These are phyloP conservation scores for Fusarium xylarioides DNA, from an alignment of 2,329 filamentous ascomycete genomes.

Conservation along the genomic window DNA sequence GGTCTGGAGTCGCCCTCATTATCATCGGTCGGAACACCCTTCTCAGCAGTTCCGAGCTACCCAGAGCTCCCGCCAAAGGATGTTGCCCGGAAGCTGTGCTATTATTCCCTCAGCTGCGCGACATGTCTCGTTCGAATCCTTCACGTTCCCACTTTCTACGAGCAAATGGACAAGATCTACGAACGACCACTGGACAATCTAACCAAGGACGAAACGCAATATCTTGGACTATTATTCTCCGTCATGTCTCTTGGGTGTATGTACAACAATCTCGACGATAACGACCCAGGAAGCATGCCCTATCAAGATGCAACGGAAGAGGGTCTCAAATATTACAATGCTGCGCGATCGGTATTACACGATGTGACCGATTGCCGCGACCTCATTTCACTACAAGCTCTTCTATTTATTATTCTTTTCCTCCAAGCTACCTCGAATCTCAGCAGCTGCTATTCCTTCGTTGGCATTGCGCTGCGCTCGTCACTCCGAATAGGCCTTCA, in stretches of 20 bases:
- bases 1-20: constrained; percentile 75
- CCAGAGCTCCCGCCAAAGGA: constrained; percentile 76
- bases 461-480: constrained; percentile 79
- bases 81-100: constrained; percentile 61
- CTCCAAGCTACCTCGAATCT: constrained; percentile 82
- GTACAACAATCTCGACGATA: constrained; percentile 69
- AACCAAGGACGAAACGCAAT: constrained; percentile 71
- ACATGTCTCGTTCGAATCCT: constrained; percentile 74
- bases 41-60: constrained; percentile 60
- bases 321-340: constrained; percentile 78
- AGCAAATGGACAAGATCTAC: constrained; percentile 80
- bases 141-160: constrained; percentile 83
- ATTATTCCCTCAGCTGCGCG: constrained; percentile 65
- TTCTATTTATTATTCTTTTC: constrained; percentile 84
- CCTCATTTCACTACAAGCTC: constrained; percentile 75
- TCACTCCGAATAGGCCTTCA: constrained; percentile 82
- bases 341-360: constrained; percentile 70
- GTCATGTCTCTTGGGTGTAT: constrained; percentile 78
- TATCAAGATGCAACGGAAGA: constrained; percentile 64
- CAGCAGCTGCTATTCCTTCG: constrained; percentile 81
- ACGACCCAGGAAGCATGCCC: constrained; percentile 56
- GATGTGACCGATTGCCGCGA: constrained; percentile 77
- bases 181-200: constrained; percentile 70
- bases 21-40: constrained; percentile 70
- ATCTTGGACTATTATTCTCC: constrained; percentile 75